phyloP scores from a whole-genome alignment of 495 filamentous ascomycete species.

The Thermochaetoides thermophila region DNA sequence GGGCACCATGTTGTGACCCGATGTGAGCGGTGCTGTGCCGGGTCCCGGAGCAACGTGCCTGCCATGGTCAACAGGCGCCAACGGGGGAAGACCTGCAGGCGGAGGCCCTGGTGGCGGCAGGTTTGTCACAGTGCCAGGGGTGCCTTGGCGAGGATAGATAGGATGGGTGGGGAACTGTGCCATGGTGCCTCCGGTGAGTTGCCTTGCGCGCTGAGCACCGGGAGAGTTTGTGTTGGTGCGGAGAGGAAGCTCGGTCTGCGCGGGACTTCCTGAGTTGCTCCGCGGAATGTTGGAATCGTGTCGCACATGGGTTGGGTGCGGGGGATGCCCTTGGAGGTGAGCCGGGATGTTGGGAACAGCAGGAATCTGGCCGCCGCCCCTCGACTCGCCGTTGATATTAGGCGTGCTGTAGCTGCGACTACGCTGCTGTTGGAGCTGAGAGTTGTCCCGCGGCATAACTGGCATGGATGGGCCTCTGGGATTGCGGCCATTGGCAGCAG shows the following conservation, averaged over 20 bases:
- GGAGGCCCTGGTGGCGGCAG: conserved; percentile 19
- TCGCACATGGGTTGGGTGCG: conserved; percentile 31
- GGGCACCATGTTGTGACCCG: conserved; percentile 22
- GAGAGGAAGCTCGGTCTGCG: conserved; percentile 34
- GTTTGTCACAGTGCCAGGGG: conserved; percentile 19
- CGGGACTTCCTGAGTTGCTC: conserved; percentile 38
- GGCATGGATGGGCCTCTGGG: conserved; percentile 71
- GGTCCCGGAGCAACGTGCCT: conserved; percentile 17
- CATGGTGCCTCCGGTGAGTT: conserved; percentile 26
- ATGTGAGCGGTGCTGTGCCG: conserved; percentile 17
- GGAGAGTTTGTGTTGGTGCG: conserved; percentile 40
- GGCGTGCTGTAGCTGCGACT: conserved; percentile 49
- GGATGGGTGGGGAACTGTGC: conserved; percentile 33
- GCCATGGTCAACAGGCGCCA: conserved; percentile 13
- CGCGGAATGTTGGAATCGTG: conserved; percentile 38
- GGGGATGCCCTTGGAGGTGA: conserved; percentile 29
- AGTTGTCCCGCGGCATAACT: conserved; percentile 45
- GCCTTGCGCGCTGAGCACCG: conserved; percentile 28
- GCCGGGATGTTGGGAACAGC: conserved; percentile 43
- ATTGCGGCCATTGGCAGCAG: conserved; percentile 51
- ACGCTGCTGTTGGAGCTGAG: conserved; percentile 42
- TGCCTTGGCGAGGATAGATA: conserved; percentile 29
- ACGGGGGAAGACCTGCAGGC: conserved; percentile 17
- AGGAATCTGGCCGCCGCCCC: conserved; percentile 25
- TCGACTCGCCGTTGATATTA: conserved; percentile 38